Evolutionary conservation across 2,329 filamentous ascomycete species (phyloP).

Genomic region (Venturia pyrina): DNA sequence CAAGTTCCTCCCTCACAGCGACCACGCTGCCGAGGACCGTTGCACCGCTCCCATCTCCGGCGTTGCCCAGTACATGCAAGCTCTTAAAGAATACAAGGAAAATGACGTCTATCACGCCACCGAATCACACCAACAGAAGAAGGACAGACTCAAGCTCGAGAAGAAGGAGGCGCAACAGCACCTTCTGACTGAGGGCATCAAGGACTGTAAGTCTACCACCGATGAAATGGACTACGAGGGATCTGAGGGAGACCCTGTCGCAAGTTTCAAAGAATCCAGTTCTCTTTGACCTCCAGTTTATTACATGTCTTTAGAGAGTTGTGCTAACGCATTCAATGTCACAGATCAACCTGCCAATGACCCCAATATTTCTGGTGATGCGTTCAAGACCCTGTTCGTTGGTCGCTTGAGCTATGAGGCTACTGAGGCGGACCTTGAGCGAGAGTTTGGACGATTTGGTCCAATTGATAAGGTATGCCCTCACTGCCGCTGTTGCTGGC

Average conservation of each 20-base stretch:
- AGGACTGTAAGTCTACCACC: slow-evolving; percentile 45
- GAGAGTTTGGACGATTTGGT: slow-evolving; percentile 87
- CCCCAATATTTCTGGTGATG: slow-evolving; percentile 80
- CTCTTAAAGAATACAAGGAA: slow-evolving; percentile 67
- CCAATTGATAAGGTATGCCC: slow-evolving; percentile 75
- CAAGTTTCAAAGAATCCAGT: neutral
- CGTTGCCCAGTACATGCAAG: slow-evolving; percentile 63
- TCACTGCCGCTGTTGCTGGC: neutral
- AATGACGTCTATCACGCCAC: slow-evolving; percentile 68
- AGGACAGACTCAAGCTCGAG: slow-evolving; percentile 74
- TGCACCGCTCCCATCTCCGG: slow-evolving; percentile 64
- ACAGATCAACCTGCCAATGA: slow-evolving; percentile 76
- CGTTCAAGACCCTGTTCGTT: slow-evolving; percentile 91
- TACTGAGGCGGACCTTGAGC: slow-evolving; percentile 80
- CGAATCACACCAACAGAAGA: slow-evolving; percentile 85
- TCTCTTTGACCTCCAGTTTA: neutral
- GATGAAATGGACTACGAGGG: neutral
- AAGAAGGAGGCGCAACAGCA: slow-evolving; percentile 60
- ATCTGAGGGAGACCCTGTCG: neutral
- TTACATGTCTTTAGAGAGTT: neutral
- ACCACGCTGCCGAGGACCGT: slow-evolving; percentile 74
- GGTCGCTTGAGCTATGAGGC: slow-evolving; percentile 82
- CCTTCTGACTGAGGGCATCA: slow-evolving; percentile 52
- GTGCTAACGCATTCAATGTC: slow-evolving; percentile 8
- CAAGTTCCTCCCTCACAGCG: slow-evolving; percentile 75